phyloP scores from a whole-genome alignment of 768 basidiomycete genomes.

The Gloeostereum incarnatum region DNA sequence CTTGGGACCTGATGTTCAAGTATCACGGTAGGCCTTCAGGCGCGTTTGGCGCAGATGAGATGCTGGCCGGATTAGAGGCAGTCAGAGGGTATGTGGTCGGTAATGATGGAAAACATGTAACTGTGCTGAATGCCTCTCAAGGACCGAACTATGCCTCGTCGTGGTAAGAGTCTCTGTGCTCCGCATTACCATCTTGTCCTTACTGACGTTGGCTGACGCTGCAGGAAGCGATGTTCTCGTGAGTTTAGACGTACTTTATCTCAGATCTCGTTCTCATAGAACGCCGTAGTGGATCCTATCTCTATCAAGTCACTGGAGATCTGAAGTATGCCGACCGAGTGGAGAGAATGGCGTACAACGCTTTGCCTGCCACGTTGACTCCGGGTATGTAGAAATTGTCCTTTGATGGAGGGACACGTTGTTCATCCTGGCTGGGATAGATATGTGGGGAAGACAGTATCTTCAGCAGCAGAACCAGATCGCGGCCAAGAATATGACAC shows the following conservation, averaged over 20 bases:
- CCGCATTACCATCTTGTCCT: neutral
- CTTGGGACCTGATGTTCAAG: conserved; percentile 48
- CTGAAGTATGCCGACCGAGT: conserved; percentile 41
- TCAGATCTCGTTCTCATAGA: neutral
- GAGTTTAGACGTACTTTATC: conserved; percentile 14
- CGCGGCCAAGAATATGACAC: conserved; percentile 44
- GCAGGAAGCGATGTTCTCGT: conserved; percentile 56
- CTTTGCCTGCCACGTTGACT: conserved; percentile 37
- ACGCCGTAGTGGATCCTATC: conserved; percentile 33
- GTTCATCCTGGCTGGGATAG: conserved; percentile 15
- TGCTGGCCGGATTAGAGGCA: conserved; percentile 47
- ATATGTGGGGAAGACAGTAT: conserved; percentile 54
- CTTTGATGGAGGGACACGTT: neutral
- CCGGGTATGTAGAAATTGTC: conserved; percentile 21
- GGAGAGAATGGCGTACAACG: conserved; percentile 42
- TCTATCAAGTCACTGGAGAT: conserved; percentile 49
- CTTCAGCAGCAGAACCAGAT: conserved; percentile 53
- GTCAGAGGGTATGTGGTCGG: conserved; percentile 29
- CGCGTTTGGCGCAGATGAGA: conserved; percentile 48
- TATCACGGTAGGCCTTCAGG: conserved; percentile 51
- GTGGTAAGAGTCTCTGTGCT: conserved; percentile 24
- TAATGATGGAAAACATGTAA: neutral
- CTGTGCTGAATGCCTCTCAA: conserved; percentile 10
- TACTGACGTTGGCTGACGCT: neutral
- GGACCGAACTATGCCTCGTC: conserved; percentile 45